Evolutionary conservation across 2,329 filamentous ascomycete species (phyloP).

Genomic region (Zymoseptoria passerinii): DNA sequence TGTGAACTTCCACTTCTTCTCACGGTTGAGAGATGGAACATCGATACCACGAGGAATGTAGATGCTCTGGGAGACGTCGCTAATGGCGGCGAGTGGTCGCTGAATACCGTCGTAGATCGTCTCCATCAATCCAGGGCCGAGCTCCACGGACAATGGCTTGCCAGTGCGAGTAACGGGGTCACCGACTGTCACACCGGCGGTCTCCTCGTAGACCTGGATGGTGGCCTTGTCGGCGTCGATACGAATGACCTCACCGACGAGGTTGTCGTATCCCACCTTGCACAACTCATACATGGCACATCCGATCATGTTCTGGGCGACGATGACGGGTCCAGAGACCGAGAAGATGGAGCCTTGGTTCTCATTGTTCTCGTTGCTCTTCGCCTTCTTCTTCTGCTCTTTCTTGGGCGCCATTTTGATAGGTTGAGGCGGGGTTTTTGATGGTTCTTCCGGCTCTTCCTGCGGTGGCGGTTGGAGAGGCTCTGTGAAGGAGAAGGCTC

Average conservation of each 20-base stretch:
- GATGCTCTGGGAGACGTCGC: conserved; percentile 71
- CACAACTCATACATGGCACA: conserved; percentile 99
- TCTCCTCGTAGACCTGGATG: conserved; percentile 99
- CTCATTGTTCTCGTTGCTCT: conserved; percentile 40
- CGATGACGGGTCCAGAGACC: conserved; percentile 77
- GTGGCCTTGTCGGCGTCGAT: conserved; percentile 93
- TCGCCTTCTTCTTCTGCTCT: conserved; percentile 29
- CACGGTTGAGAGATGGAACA: conserved; percentile 76
- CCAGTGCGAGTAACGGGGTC: conserved; percentile 85
- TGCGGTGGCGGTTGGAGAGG: conserved; percentile 6
- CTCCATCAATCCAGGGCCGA: conserved; percentile 93
- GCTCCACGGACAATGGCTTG: conserved; percentile 94
- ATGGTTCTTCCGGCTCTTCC: conserved; percentile 11
- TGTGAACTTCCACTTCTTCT: conserved; percentile 94
- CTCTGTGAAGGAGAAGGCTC: conserved; percentile 2
- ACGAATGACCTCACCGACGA: conserved; percentile 96
- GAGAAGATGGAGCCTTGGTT: conserved; percentile 62
- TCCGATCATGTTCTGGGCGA: conserved; percentile 97
- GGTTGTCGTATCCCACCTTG: conserved; percentile 80
- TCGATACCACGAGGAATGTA: conserved; percentile 95
- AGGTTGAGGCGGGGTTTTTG: conserved; percentile 9
- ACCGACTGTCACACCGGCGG: conserved; percentile 90
- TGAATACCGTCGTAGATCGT: conserved; percentile 99
- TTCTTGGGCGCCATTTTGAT: conserved; percentile 31
- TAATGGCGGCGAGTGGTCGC: conserved; percentile 80